phyloP scores from a whole-genome alignment of 2,329 filamentous ascomycete species.

The Colletotrichum caudatum region DNA sequence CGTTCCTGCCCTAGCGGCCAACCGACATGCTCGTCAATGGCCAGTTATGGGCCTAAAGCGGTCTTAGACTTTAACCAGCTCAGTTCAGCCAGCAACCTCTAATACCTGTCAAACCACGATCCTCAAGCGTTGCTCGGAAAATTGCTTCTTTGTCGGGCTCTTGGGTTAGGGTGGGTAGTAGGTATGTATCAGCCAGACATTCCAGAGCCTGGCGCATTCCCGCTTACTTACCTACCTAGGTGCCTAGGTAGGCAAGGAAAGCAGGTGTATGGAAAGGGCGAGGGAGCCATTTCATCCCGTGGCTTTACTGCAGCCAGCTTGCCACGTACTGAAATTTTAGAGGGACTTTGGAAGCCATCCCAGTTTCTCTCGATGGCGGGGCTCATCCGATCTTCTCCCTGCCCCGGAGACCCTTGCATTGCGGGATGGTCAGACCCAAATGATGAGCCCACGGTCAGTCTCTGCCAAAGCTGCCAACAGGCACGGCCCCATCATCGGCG shows the following conservation, averaged over 20 bases:
- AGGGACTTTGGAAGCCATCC: slow-evolving; percentile 16
- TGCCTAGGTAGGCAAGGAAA: too few species aligned
- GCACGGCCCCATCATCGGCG: slow-evolving; percentile 16
- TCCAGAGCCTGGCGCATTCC: slow-evolving; percentile 15
- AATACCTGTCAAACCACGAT: not conserved
- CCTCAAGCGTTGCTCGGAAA: not conserved
- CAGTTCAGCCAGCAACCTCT: slow-evolving; percentile 31
- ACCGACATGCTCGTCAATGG: slow-evolving; percentile 20
- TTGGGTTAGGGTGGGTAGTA: not conserved
- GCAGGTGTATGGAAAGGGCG: slow-evolving; percentile 9
- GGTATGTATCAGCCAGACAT: slow-evolving; percentile 2
- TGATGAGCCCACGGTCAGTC: slow-evolving; percentile 1
- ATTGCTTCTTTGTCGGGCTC: slow-evolving; percentile 26
- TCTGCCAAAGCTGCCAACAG: slow-evolving; percentile 18
- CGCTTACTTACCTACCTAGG: slow-evolving; percentile 7
- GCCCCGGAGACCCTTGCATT: not conserved
- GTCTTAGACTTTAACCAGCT: slow-evolving; percentile 14
- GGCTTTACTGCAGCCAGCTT: slow-evolving; percentile 20
- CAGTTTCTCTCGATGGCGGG: slow-evolving; percentile 35
- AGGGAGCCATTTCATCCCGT: slow-evolving; percentile 36
- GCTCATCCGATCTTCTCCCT: slow-evolving; percentile 23
- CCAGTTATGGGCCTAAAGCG: not conserved
- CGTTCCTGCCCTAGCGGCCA: slow-evolving; percentile 1
- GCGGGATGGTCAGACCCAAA: too few species aligned
- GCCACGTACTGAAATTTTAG: slow-evolving; percentile 22